Evolutionary conservation across 129 eudicot genomes (phyloP).

Genomic region (Centaurea solstitialis): DNA sequence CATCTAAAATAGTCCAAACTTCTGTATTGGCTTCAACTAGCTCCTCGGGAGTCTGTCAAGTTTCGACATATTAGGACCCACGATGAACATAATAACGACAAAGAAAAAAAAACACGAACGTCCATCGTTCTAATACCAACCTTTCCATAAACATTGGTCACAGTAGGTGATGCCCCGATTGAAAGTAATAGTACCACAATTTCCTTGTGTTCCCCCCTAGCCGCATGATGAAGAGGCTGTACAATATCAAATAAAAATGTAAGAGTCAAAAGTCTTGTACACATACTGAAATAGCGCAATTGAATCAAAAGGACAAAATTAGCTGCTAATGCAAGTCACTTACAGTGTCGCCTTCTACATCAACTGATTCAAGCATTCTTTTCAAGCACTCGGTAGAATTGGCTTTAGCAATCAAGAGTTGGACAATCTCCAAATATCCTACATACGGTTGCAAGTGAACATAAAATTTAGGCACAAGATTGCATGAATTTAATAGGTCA

Average conservation of each 20-base stretch:
- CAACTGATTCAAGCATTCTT: slow-evolving; percentile 84
- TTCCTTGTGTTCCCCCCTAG: slow-evolving; percentile 77
- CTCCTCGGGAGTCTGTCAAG: slow-evolving; percentile 65
- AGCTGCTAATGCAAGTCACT: slow-evolving; percentile 18
- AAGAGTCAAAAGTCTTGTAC: too few species aligned
- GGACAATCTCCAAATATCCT: slow-evolving; percentile 81
- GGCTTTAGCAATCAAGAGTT: slow-evolving; percentile 63
- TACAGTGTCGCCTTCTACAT: slow-evolving; percentile 94
- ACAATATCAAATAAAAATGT: background rate
- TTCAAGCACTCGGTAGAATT: slow-evolving; percentile 54
- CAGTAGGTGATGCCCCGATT: slow-evolving; percentile 71
- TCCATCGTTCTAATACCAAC: slow-evolving; percentile 32
- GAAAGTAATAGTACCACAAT: slow-evolving; percentile 61
- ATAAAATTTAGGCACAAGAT: background rate
- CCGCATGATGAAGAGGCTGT: slow-evolving; percentile 98
- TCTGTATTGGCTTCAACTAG: slow-evolving; percentile 69
- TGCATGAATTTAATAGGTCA: background rate
- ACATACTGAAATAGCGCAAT: too few species aligned
- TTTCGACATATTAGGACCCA: slow-evolving; percentile 5
- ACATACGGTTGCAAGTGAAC: slow-evolving; percentile 28
- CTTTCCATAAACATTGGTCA: slow-evolving; percentile 66
- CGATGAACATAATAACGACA: background rate
- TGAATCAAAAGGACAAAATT: background rate
- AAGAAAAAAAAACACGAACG: background rate
- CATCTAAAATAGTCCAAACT: slow-evolving; percentile 58